Base-by-base conservation (phyloP, 108 stramenopile species). In the Bacterosira constricta region DNA sequence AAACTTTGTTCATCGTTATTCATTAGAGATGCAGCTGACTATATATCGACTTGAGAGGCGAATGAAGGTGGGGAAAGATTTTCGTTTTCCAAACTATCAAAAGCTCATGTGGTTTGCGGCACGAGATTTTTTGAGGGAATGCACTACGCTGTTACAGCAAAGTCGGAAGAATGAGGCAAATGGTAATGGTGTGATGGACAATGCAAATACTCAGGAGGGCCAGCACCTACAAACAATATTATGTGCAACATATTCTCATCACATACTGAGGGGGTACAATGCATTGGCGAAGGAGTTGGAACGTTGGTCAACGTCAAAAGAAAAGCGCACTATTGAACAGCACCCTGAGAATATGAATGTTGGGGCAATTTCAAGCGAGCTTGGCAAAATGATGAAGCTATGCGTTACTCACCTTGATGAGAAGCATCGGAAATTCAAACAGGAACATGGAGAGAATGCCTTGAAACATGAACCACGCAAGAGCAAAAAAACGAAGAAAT, bases 1-100 rank as follows among this genome's bases (percentile, higher is more conserved):
- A 1, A 96, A 96, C 59, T 96, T 96, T 60, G 20, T 96, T 15
- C 89, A 90, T 61, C 80, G 88, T 13, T 23, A 71, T 21, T 71
- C 70, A 8, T 11, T 65, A 1, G 70, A 71, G 63, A 71, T 71
- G 70, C 70, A 71, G 26, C 50, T 71, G 30, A 51, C 29, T 11
- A 71, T 71, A 18, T 66, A 64, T 64, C 64, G 64, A 6, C 20
- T 71, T 25, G 70, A 71, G 36, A 30, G 36, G 31, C 11, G 54
- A 50, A 71, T 71, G 70, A 63, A 31, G 27, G 63, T 71, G 9
- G 70, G 70, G 4, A 2, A 49, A 12, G 62, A 71, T 12, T 71
- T 52, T 15, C 52, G 55, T n/a, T 71, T 65, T 20, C 70, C 70
- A 2, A 64, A 64, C 15, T 71, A 71, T 66, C 70, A 71, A 23